Conservation (phyloP, 2,329 filamentous ascomycete genomes). For the Coniochaeta pulveracea region DNA sequence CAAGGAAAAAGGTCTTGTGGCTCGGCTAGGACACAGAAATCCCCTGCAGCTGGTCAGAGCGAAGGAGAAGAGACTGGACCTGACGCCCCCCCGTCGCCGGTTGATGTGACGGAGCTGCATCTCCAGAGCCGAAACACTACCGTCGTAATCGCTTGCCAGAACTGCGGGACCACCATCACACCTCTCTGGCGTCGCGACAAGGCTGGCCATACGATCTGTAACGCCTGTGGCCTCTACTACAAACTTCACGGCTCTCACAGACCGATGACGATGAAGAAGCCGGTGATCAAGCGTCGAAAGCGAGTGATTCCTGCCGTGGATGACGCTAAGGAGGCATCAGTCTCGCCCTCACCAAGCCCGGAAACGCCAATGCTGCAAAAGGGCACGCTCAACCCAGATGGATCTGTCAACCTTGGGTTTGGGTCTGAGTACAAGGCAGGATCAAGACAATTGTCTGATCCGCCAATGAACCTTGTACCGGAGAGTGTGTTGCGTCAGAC, state of each 20-base stretch:
- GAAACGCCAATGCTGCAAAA: slow-evolving; percentile 30
- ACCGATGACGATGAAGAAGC: slow-evolving; percentile 97
- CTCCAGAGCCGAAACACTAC: slow-evolving; percentile 36
- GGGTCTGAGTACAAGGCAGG: too few relatives aligned
- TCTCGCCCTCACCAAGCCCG: slow-evolving; percentile 24
- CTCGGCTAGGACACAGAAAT: slow-evolving; percentile 11
- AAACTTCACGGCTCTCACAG: slow-evolving; percentile 91
- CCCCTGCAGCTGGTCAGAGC: neutral
- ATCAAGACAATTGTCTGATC: slow-evolving; percentile 35
- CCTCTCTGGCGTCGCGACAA: slow-evolving; percentile 93
- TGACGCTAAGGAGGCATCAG: slow-evolving; percentile 35
- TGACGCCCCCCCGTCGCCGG: slow-evolving; percentile 27
- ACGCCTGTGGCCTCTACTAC: slow-evolving; percentile 93
- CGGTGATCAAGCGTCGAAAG: slow-evolving; percentile 91
- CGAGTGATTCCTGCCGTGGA: slow-evolving; percentile 60
- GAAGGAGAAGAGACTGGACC: slow-evolving; percentile 9
- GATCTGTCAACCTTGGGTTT: slow-evolving; percentile 55
- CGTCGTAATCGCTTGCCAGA: slow-evolving; percentile 85
- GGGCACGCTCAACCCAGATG: slow-evolving; percentile 50
- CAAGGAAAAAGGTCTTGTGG: slow-evolving; percentile 26
- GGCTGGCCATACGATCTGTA: slow-evolving; percentile 92
- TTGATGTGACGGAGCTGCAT: slow-evolving; percentile 37
- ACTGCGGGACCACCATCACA: slow-evolving; percentile 93
- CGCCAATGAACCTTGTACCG: slow-evolving; percentile 33
- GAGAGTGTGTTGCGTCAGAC: slow-evolving; percentile 30